Conservation (phyloP, 148 eudicot genomes). For the Rhododendron vialii region DNA sequence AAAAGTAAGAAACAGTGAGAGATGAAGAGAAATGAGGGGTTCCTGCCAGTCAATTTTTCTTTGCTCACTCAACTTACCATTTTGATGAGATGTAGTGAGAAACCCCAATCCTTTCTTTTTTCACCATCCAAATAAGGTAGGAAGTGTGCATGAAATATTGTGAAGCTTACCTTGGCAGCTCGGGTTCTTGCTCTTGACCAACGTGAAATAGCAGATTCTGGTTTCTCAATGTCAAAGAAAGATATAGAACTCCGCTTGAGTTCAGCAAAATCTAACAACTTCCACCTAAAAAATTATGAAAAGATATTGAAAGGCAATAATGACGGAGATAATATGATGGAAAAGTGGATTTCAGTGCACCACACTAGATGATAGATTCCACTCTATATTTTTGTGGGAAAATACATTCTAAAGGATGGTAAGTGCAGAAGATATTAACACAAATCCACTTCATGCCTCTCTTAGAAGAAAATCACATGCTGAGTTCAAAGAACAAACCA, state of each 20-base stretch:
- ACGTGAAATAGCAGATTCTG: conserved; percentile 54
- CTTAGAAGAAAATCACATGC: too few species aligned
- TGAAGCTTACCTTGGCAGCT: conserved; percentile 52
- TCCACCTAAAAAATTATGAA: conserved; percentile 46
- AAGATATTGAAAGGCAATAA: neutral
- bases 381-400: neutral
- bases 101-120: neutral
- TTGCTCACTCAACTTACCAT: neutral
- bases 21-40: neutral
- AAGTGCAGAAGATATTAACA: neutral
- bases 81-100: neutral
- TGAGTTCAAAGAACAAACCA: conserved; percentile 30
- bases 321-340: neutral
- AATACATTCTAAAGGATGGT: neutral
- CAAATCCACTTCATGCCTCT: neutral
- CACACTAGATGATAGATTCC: neutral
- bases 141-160: neutral
- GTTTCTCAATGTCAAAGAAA: conserved; percentile 56
- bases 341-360: neutral
- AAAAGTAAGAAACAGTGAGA: neutral
- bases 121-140: neutral
- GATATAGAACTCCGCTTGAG: conserved; percentile 61
- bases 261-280: conserved; percentile 57
- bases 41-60: neutral
- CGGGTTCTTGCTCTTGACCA: conserved; percentile 69